These are phyloP conservation scores for Monosporascus ibericus DNA, from an alignment of 2,329 filamentous ascomycete species.

Conservation along the genomic window DNA sequence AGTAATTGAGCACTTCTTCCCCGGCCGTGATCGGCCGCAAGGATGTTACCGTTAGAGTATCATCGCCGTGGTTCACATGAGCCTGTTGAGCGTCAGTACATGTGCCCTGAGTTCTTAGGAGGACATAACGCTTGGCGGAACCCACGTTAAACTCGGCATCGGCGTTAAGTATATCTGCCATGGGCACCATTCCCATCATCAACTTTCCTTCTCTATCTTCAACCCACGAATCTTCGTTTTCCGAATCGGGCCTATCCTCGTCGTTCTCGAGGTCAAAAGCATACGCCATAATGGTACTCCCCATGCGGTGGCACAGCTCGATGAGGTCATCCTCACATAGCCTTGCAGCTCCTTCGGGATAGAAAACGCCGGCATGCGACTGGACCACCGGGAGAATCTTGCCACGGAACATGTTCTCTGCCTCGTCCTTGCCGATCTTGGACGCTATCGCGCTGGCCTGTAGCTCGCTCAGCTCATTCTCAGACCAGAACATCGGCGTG, in stretches of 20 bases:
- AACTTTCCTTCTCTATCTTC: constrained; percentile 53
- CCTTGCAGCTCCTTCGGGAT: constrained; percentile 25
- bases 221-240: constrained; percentile 58
- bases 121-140: neutral
- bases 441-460: constrained; percentile 70
- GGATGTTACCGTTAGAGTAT: constrained; percentile 62
- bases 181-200: constrained; percentile 79
- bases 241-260: constrained; percentile 44
- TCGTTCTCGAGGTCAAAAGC: constrained; percentile 71
- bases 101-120: neutral
- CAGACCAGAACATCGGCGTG: constrained; percentile 85
- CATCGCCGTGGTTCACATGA: constrained; percentile 48
- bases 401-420: constrained; percentile 61
- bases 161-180: constrained; percentile 86
- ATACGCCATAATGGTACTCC: constrained; percentile 86
- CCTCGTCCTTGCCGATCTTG: constrained; percentile 69
- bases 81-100: constrained; percentile 30
- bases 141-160: constrained; percentile 79
- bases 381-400: constrained; percentile 47
- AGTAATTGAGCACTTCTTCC: constrained; percentile 82
- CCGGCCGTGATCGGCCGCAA: constrained; percentile 62
- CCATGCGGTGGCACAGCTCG: constrained; percentile 67
- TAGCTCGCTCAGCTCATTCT: constrained; percentile 62
- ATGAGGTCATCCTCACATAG: constrained; percentile 41
- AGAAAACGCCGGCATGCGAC: constrained; percentile 41